Evolutionary conservation across 345 rosid species (phyloP).

Genomic region (Moringa oleifera): DNA sequence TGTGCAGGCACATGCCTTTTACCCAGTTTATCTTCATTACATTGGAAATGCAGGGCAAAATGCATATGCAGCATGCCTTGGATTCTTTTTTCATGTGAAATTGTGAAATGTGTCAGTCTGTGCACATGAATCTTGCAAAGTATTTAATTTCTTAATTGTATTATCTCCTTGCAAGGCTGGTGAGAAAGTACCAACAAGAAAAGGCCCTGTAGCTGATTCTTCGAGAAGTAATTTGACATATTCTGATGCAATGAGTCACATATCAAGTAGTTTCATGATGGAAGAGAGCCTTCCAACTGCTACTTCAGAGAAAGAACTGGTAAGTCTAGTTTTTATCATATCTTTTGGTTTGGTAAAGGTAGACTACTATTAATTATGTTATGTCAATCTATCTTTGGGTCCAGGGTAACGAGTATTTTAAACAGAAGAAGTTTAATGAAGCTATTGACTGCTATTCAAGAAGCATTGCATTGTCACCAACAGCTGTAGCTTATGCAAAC

Average conservation of each 20-base stretch:
- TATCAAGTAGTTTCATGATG: conserved; percentile 35
- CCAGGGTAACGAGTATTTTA: conserved; percentile 83
- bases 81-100: background rate
- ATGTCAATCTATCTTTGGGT: background rate
- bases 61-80: background rate
- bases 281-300: conserved; percentile 55
- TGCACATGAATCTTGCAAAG: too few species aligned
- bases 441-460: conserved; percentile 88
- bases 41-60: background rate
- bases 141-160: conserved; percentile 11
- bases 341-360: background rate
- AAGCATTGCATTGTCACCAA: conserved; percentile 82
- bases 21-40: background rate
- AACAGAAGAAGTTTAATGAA: conserved; percentile 75
- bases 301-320: conserved; percentile 83
- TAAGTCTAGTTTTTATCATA: conserved; percentile 18
- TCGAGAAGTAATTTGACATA: conserved; percentile 19
- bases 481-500: conserved; percentile 83
- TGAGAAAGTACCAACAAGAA: conserved; percentile 24
- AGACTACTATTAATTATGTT: too few species aligned
- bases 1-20: background rate
- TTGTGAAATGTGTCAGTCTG: background rate
- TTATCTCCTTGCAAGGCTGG: conserved; percentile 18
- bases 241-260: conserved; percentile 28
- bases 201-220: conserved; percentile 15